Base-by-base conservation (phyloP, 345 rosid genomes). In the Triadica sebifera region DNA sequence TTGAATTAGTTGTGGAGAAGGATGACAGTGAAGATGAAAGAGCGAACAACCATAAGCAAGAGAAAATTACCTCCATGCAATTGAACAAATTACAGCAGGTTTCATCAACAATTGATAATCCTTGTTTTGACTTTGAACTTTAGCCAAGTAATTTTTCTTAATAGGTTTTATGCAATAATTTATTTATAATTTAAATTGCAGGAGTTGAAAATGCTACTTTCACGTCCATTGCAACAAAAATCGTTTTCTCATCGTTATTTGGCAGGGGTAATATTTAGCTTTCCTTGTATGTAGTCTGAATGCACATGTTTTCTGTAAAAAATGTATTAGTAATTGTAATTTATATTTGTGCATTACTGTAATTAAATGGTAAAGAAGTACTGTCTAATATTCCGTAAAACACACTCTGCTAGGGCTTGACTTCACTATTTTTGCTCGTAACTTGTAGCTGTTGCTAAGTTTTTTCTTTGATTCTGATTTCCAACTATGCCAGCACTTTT, bases 11-110 rank as follows among this genome's bases (percentile, higher is more conserved):
- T 39, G 59, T 95, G 74, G 99, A 95, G 68, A 79, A 87, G 34
- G 81, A 86, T 24, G 98, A 93, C 72, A 93, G 94, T 74, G 99
- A 95, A 81, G 98, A 90, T 59, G 99, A 95, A 74, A 88, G 85
- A 85, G 96, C 80, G 47, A 86, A 84, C 75, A 88, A 76, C 22
- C 77, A 74, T 84, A 88, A 85, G 84, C 85, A 85, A 84, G 87
- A 77, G 76, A 70, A 34, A 63, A 45, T 45, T 51, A 45, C 67
- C 17, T 50, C 77, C 22, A 67, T 66, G 69, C 77, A 78, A 24
- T 34, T 78, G 77, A 73, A 67, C 47, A 69, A 62, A 9, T 60
- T 73, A 16, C 91, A 91, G 72, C 92, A 93, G 97, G 96, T 95
- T 72, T 74, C 41, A 38, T 67, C 39, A 38, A 19, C 51, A 71